phyloP scores from a whole-genome alignment of 1,284 basidiomycete genomes.

The Inonotus obliquus region DNA sequence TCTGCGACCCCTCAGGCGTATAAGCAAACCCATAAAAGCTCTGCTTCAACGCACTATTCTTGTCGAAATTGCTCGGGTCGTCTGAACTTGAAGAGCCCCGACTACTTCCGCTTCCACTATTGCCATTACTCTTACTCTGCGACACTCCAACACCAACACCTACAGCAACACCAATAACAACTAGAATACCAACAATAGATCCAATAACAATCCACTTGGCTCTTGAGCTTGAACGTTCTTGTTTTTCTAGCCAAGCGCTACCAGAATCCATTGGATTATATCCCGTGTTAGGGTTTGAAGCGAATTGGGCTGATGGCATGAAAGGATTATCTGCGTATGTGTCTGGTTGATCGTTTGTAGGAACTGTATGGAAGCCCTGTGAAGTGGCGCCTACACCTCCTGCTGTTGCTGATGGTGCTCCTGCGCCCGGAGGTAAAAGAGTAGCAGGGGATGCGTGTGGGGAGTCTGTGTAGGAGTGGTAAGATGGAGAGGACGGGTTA shows the following conservation, averaged over 20 bases:
- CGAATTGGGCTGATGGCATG: conserved; percentile 17
- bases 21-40: conserved; percentile 75
- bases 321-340: conserved; percentile 10
- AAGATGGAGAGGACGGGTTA: conserved; percentile 21
- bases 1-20: conserved; percentile 53
- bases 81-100: conserved; percentile 26
- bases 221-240: conserved; percentile 27
- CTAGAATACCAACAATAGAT: conserved; percentile 37
- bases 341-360: conserved; percentile 1
- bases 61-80: conserved; percentile 62
- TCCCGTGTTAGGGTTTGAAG: conserved; percentile 18
- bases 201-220: conserved; percentile 40
- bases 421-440: not conserved
- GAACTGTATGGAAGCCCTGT: conserved; percentile 8
- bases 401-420: not conserved
- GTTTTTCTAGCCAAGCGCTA: conserved; percentile 37
- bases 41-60: conserved; percentile 55
- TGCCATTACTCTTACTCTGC: conserved; percentile 33
- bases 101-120: conserved; percentile 26
- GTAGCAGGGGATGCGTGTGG: not conserved
- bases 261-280: conserved; percentile 11
- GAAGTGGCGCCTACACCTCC: not conserved
- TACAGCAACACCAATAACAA: conserved; percentile 44
- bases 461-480: conserved; percentile 20
- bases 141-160: conserved; percentile 50